Evolutionary conservation across 495 filamentous ascomycete genomes (phyloP), one percentile per base, ranked within the genome.

Genomic region (Poronia punctata): DNA sequence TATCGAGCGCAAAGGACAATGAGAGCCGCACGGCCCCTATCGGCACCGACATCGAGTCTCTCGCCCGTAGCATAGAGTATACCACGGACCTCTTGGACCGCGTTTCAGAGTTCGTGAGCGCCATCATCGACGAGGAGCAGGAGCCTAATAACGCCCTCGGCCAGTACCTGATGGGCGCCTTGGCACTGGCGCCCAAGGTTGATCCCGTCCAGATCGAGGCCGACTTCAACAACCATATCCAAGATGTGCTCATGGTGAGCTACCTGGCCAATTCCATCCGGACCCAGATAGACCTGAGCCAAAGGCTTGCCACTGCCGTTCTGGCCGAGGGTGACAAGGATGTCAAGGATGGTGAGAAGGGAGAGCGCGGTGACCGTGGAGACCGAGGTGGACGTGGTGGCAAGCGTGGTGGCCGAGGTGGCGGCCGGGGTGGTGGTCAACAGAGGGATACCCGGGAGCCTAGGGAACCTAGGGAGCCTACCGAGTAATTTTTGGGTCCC

Each of bases 151-250:
- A 82, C 40, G 88, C 89, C 11, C 72, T 98, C 45, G 92, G 92
- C 38, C 93, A 97, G 67, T 94, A 87, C 64, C 68, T 98, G 40
- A 82, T 97, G 70, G 88, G 90, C 66, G 80, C 89, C 22, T 73
- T 98, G 35, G 85, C 84, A 35, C 70, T 98, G 44, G 87, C 89
- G 21, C 92, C 92, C 42, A 97, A 96, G 73, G 92, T 98, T 6
- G 83, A 92, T 44, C 71, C 80, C 5, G 75, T 80, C 34, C 83
- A 89, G 53, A 86, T 98, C 54, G 92, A 98, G 74, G 65, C 82
- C 54, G 89, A 96, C 72, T 98, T 98, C 78, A 97, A 98, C 75
- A 93, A 93, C 68, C 92, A 98, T 68, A 86, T 98, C 64, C 92
- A 98, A 70, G 92, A 98, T 59, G 88, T 98, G 42, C 79, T 98